Evolutionary conservation across 1,139 yeast genomes (phyloP).

Genomic region (Pneumocystis carinii): DNA sequence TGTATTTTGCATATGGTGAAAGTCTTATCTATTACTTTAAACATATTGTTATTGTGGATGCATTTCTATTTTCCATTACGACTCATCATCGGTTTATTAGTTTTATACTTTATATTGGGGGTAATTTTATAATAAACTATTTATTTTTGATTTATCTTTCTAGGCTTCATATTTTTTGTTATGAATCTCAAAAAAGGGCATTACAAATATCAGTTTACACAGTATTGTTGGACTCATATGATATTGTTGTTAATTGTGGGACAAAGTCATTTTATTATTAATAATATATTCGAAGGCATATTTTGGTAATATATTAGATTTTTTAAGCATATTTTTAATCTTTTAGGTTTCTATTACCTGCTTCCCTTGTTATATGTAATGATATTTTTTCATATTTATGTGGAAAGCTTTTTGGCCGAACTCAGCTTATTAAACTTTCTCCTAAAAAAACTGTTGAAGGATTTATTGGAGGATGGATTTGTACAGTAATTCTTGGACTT

Average conservation of each 20-base stretch:
- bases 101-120: slow-evolving; percentile 71
- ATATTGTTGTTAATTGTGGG: slow-evolving; percentile 76
- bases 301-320: slow-evolving; percentile 51
- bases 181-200: slow-evolving; percentile 78
- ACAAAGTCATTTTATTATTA: slow-evolving; percentile 87
- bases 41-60: slow-evolving; percentile 32
- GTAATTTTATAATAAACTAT: slow-evolving; percentile 3
- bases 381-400: slow-evolving; percentile 94
- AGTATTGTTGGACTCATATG: slow-evolving; percentile 88
- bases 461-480: slow-evolving; percentile 92
- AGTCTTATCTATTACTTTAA: slow-evolving; percentile 52
- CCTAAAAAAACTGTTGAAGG: slow-evolving; percentile 98
- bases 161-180: slow-evolving; percentile 71
- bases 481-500: slow-evolving; percentile 66
- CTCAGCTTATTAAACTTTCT: slow-evolving; percentile 81
- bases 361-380: slow-evolving; percentile 78
- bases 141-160: neutral
- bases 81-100: slow-evolving; percentile 70
- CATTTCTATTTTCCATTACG: slow-evolving; percentile 32
- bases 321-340: neutral
- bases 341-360: slow-evolving; percentile 45
- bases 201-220: slow-evolving; percentile 84
- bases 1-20: slow-evolving; percentile 81
- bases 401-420: slow-evolving; percentile 90
- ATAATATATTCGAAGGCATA: slow-evolving; percentile 75